These are phyloP conservation scores for Erigeron philadelphicus DNA, from an alignment of 140 eudicot genomes.

Conservation along the genomic window DNA sequence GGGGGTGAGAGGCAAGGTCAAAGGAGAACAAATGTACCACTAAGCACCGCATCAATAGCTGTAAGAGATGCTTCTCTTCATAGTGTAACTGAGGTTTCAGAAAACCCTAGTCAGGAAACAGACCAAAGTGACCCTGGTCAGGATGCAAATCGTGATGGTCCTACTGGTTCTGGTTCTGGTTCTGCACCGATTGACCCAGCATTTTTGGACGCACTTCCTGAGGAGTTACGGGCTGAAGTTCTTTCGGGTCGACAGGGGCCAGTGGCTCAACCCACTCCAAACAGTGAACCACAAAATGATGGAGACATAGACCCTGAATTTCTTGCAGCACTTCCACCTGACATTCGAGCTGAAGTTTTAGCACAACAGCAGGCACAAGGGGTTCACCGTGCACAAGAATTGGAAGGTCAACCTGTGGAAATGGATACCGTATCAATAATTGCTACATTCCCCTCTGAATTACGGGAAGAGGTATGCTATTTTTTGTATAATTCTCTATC, in stretches of 20 bases:
- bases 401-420: conserved; percentile 98
- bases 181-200: conserved; percentile 86
- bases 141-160: conserved; percentile 50
- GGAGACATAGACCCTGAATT: conserved; percentile 98
- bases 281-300: conserved; percentile 63
- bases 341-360: conserved; percentile 91
- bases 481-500: not conserved
- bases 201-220: conserved; percentile 97
- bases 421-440: conserved; percentile 97
- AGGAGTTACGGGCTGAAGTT: conserved; percentile 95
- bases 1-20: conserved; percentile 44
- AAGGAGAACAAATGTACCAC: conserved; percentile 55
- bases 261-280: conserved; percentile 50
- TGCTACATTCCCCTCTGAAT: conserved; percentile 93
- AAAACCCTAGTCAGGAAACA: conserved; percentile 65
- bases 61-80: conserved; percentile 70
- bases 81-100: conserved; percentile 80
- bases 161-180: conserved; percentile 35
- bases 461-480: conserved; percentile 78
- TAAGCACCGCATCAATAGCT: conserved; percentile 36
- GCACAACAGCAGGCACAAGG: conserved; percentile 97
- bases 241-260: conserved; percentile 81
- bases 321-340: conserved; percentile 97
- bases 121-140: conserved; percentile 57
- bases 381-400: conserved; percentile 72